Base-by-base conservation (phyloP, 176 grass and related monocot species). In the Cymbopogon citratus region DNA sequence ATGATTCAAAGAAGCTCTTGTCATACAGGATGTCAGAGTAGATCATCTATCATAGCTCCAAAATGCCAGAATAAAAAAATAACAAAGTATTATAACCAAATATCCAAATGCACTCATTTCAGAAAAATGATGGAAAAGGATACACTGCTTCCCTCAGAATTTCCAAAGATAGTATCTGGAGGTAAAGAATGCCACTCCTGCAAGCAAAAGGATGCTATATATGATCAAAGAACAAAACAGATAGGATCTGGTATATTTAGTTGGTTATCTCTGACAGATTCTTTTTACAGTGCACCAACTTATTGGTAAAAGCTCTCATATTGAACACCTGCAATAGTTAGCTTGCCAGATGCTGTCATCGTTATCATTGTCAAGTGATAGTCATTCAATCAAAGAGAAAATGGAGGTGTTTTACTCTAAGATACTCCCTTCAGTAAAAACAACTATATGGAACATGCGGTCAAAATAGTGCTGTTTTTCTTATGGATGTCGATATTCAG, bases 151-250 rank as follows among this genome's bases (percentile, higher is more conserved):
- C 95, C 88, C 90, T 86, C 65, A 98, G 66, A 65, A 98, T 91
- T 95, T 95, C 95, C 90, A 98, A 84, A 69, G 88, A 98, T 59
- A 98, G 82, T 88, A 89, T 89, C 89, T 98, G 95, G 45, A 98
- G 92, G 63, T 89, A 88, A 46, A 98, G 86, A 87, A 98, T 90
- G 80, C 82, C 88, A 89, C 85, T 82, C 89, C 95, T 98, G 92
- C 60, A 63, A 63, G 25, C 56, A 87, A 85, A 94, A 89, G 34
- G 70, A 76, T 80, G 78, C 18, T 63, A 82, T 61, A 36, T 90
- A 46, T 85, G 60, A 80, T 63, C 49, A 90, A 77, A 71, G 43
- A 75, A 68, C 19, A 26, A 81, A 77, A 81, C n/a, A 57, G 43
- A 77, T 44, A 9, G n/a, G 54, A 48, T 71, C 13, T 44, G 41